Base-by-base conservation (phyloP, 1,139 yeast genomes). In the Meyerozyma smithsonii region DNA sequence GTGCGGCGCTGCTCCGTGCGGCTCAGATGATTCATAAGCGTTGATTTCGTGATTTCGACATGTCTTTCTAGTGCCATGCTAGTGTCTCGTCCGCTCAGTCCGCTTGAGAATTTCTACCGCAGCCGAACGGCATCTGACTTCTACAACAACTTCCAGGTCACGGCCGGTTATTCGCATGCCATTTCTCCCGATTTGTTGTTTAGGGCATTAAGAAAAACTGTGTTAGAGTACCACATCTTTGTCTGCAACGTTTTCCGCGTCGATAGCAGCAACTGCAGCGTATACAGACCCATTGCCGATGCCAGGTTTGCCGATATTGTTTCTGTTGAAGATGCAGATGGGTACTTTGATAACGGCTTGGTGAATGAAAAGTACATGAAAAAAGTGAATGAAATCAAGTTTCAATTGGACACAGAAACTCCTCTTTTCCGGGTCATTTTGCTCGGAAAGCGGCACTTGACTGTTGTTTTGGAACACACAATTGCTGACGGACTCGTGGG, bases 401-500 rank as follows among this genome's bases (percentile, higher is more conserved):
- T 36, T 15, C 15, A 8, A 4, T 15, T 15, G 28, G 4, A 34
- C 30, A 21, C 28, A 6, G 50, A 62, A 5, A 46, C 49, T 32
- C 72, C 73, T 1, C 51, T 67, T 17, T 62, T 71, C 45, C 58
- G 56, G 35, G 36, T 68, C 39, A 38, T 64, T n/a, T 32, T 53
- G 8, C 36, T 63, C 18, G 66, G 61, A 1, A 41, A 49, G 1
- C 38, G 42, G 19, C 47, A 58, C n/a, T 45, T 69, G 26, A 51
- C 61, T 5, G 62, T 50, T 2, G 56, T 58, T 0, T 59, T 67
- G 30, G 76, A 71, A 37, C 77, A 71, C 45, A 61, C 74, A 1
- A 56, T 68, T 21, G 63, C 60, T 11, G 77, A 71, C 49, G 77
- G 76, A 0, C 52, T 68, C 5, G 70, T 63, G n/a, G 74, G 66